These are phyloP conservation scores for Tirmania nivea DNA, from an alignment of 495 filamentous ascomycete genomes.

Conservation along the genomic window DNA sequence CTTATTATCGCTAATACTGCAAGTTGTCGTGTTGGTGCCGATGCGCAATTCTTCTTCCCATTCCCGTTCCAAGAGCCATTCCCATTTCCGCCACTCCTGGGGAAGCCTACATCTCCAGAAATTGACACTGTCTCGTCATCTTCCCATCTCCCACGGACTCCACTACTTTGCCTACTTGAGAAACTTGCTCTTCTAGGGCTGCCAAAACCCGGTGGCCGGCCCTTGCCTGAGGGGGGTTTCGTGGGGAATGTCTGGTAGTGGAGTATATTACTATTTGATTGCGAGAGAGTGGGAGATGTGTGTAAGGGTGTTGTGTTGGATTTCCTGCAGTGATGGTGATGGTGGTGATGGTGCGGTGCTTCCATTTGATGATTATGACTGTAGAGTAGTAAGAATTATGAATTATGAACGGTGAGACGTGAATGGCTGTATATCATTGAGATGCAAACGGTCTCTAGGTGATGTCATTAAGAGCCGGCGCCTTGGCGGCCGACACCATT, in stretches of 20 bases:
- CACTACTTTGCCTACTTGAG: background rate
- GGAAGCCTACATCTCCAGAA: conserved; percentile 11
- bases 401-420: too few relatives aligned
- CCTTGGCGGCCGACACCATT: too few relatives aligned
- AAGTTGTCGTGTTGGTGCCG: conserved; percentile 66
- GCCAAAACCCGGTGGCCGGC: conserved; percentile 31
- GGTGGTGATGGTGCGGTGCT: too few relatives aligned
- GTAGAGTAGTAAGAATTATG: too few relatives aligned
- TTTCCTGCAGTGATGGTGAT: too few relatives aligned
- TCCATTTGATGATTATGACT: too few relatives aligned
- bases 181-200: background rate
- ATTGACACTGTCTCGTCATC: background rate
- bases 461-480: too few relatives aligned
- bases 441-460: too few relatives aligned
- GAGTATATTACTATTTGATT: conserved; percentile 21
- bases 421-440: too few relatives aligned
- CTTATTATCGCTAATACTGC: conserved; percentile 69
- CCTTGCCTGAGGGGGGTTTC: conserved; percentile 59
- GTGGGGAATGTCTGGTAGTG: conserved; percentile 94
- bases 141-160: conserved; percentile 10
- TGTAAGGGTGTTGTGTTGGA: too few relatives aligned
- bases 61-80: too few relatives aligned
- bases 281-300: background rate
- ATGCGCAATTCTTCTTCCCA: conserved; percentile 27
- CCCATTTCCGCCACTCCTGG: conserved; percentile 2